Conservation (phyloP, 768 basidiomycete genomes). For the Psilocybe cyanescens region DNA sequence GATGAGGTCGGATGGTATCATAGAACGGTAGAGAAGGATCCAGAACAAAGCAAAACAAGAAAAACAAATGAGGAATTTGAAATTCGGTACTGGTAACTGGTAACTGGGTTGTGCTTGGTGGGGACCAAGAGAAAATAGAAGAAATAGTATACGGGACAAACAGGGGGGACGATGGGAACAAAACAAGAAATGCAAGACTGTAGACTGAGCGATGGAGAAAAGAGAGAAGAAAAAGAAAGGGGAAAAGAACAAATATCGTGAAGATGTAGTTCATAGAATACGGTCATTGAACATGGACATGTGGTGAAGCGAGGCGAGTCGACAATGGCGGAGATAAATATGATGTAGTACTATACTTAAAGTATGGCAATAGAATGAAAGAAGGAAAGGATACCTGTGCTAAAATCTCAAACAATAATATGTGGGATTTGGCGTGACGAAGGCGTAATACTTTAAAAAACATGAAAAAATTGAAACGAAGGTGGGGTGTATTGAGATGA, state of each 20-base stretch:
- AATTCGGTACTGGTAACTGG: background rate
- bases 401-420: conserved; percentile 29
- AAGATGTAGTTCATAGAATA: background rate
- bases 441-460: conserved; percentile 32
- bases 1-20: background rate
- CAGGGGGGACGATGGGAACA: background rate
- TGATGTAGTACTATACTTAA: background rate
- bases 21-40: background rate
- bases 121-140: conserved; percentile 3
- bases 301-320: conserved; percentile 1
- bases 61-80: background rate
- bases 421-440: conserved; percentile 36
- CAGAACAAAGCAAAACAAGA: background rate
- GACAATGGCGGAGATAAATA: conserved; percentile 1
- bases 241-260: conserved; percentile 6
- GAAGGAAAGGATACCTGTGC: conserved; percentile 6
- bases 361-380: background rate
- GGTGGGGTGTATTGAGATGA: conserved; percentile 8
- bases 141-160: conserved; percentile 5
- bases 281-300: background rate
- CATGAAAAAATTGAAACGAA: conserved; percentile 12
- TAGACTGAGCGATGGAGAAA: conserved; percentile 14
- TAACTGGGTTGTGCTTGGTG: background rate
- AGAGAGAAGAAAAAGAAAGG: conserved; percentile 4
- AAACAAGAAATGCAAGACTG: conserved; percentile 13